Percentiles rank a stretch among this genome's conserved stretches.
phyloP scores from a whole-genome alignment of 2,329 filamentous ascomycete species.

The Talaromyces atroroseus region DNA sequence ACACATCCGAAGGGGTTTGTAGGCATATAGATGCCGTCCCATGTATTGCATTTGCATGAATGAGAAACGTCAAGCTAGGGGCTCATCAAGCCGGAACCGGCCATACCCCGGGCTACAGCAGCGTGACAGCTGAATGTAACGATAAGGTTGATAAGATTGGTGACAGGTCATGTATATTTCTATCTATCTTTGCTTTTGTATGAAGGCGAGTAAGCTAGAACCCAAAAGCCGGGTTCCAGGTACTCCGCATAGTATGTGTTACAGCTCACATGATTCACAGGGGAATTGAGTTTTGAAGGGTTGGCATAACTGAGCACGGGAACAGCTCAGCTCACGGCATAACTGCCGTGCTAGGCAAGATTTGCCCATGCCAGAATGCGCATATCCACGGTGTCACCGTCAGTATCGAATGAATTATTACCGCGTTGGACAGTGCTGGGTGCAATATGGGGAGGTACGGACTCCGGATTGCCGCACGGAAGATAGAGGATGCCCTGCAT shows the following conservation, averaged over 20 bases:
- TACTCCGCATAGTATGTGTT: background rate
- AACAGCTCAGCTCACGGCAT: background rate
- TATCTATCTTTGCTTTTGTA: background rate
- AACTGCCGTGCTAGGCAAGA: conserved; percentile 2
- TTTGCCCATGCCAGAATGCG: background rate
- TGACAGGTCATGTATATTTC: background rate
- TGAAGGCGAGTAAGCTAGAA: background rate
- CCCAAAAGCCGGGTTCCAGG: background rate
- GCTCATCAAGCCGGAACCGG: background rate
- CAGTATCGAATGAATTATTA: background rate
- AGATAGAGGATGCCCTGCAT: background rate
- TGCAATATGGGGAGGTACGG: background rate
- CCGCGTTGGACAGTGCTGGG: background rate
- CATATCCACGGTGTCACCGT: background rate
- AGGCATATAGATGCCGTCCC: background rate
- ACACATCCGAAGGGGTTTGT: background rate
- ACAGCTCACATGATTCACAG: conserved; percentile 2
- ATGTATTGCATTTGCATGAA: no score
- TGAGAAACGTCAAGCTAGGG: no score
- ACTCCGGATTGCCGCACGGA: background rate
- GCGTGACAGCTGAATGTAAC: background rate
- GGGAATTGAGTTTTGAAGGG: conserved; percentile 5
- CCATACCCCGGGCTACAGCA: background rate
- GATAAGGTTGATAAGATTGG: background rate
- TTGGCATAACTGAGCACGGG: background rate